Evolutionary conservation across 2,329 filamentous ascomycete species (phyloP), one percentile per base, ranked within the genome.

Genomic region (Fulvia fulva): DNA sequence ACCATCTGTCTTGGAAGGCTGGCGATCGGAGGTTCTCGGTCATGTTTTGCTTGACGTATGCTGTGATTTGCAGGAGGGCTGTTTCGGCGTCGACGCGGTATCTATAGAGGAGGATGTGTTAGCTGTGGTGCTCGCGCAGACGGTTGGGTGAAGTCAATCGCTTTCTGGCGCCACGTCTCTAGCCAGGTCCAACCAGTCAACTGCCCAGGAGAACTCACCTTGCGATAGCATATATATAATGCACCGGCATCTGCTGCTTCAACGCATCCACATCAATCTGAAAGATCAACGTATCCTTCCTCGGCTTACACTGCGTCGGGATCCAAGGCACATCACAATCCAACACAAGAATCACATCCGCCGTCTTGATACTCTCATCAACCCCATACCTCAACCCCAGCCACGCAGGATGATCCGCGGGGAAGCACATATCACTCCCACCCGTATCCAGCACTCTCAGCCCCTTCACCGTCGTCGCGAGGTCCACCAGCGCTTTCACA

Each of bases 271-370:
- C 77, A 64, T 89, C 87, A 51, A 89, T 77, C 65, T 89, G 86
- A 57, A 83, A 81, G 62, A 89, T 83, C 59, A 79, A 83, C 1
- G 85, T 81, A 6, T 77, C 74, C 1, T 76, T 72, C 3, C 76
- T 79, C 0, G 86, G 86, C 47, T 80, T 80, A 74, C 82, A 86
- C 60, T 85, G 84, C 0, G 90, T 94, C n/a, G 87, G 86, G 56
- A 97, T 91, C 91, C 91, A 97, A 0, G 92, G 92, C 0, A 96
- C 91, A 69, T 97, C 92, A 63, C 91, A 95, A 73, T 97, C 89
- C 23, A 96, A 70, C 2, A 96, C 87, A 0, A 97, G 65, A 59
- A 97, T 95, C 11, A 91, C 83, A 71, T 97, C 93, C 0, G 92
- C 90, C 0, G 84, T 84, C 58, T 80, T 82, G 70, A 96, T 89